Evolutionary conservation across 108 stramenopile genomes (phyloP), one percentile per base, ranked within the genome.

Genomic region (Skeletonema grethae): DNA sequence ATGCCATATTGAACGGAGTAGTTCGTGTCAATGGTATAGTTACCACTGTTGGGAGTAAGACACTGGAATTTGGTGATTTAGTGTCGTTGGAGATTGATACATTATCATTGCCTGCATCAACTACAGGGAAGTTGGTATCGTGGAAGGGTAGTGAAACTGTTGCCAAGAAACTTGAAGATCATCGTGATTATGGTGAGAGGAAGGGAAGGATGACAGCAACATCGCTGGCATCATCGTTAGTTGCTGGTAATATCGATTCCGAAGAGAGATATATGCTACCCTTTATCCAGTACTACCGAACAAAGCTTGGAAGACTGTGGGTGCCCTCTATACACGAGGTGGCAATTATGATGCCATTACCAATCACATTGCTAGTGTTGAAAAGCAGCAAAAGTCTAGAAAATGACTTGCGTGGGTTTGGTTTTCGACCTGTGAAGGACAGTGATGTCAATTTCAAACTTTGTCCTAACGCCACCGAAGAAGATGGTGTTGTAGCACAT

Each of bases 1-100:
- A 69, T 69, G 69, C 69, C 25, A 39, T 69, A 31, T 20, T 69
- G 25, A 36, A 69, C 11, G 69, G 69, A 25, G 58, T 43, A 29
- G 69, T 69, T 20, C 30, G 18, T 28, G 36, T 69, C 15, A 69
- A 69, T 31, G 69, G 58, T 0, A 32, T 25, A 57, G 56, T 56
- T 32, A 59, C 57, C 24, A 69, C 57, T 28, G 9, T 28, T 35
- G 69, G 69, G 6, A 38, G 58, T 15, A 69, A 56, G 29, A 39
- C 29, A 16, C 41, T 69, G 38, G 20, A 41, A 10, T 57, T n/a
- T 41, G 58, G 58, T 15, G 69, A 69, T 69, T 35, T 58, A 2
- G 69, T 69, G 7, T 69, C 69, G 3, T 59, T 69, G 28, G 28
- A 69, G 41, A 45, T 69, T 16, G 41, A 45, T 45, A 25, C 32